phyloP scores from a whole-genome alignment of 306 rosid species.

The Casuarina glauca region DNA sequence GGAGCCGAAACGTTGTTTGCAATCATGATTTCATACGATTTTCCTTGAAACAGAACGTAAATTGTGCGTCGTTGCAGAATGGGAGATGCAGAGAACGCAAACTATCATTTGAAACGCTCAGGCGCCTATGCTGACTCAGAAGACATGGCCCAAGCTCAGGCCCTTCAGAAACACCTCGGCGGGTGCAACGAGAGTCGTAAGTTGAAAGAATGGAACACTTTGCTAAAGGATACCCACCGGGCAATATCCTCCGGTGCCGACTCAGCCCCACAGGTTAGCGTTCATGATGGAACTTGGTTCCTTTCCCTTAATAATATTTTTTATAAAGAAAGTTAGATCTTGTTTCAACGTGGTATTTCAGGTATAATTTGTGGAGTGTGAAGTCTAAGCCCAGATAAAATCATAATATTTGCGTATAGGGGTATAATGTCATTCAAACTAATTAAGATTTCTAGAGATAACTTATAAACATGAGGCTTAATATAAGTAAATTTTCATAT shows the following conservation, averaged over 20 bases:
- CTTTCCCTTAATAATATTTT: too few species aligned
- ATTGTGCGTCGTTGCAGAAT: slow-evolving; percentile 46
- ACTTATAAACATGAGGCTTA: too few species aligned
- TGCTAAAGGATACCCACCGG: slow-evolving; percentile 63
- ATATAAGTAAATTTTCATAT: too few species aligned
- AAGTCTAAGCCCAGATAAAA: too few species aligned
- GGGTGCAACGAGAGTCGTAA: slow-evolving; percentile 63
- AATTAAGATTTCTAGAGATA: too few species aligned
- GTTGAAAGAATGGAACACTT: slow-evolving; percentile 58
- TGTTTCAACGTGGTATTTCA: too few species aligned
- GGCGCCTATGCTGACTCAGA: slow-evolving; percentile 38
- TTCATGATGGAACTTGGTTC: background rate
- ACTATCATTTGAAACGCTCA: slow-evolving; percentile 50
- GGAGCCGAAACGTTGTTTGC: background rate
- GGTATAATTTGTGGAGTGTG: too few species aligned
- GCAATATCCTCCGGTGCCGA: slow-evolving; percentile 71
- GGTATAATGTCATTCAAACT: too few species aligned
- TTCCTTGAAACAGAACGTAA: slow-evolving; percentile 18
- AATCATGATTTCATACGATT: background rate
- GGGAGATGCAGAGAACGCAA: slow-evolving; percentile 80
- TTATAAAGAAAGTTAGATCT: too few species aligned
- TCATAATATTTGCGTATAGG: too few species aligned
- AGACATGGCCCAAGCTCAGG: slow-evolving; percentile 48
- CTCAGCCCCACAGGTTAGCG: slow-evolving; percentile 75
- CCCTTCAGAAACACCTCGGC: slow-evolving; percentile 58